Conservation (phyloP, 169 alveolate species). For the Cryptosporidium sp. region DNA sequence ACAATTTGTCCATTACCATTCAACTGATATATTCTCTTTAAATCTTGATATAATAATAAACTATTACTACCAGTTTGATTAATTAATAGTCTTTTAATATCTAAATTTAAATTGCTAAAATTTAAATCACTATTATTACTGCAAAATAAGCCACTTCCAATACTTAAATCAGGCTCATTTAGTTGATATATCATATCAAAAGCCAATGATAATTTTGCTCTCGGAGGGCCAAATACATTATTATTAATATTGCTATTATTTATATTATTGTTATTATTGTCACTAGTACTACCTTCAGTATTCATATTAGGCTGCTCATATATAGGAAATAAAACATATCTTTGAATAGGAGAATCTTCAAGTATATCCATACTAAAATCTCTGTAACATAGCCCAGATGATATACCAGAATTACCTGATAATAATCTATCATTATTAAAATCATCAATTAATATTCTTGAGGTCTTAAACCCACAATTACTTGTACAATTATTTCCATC, state of each 20-base stretch:
- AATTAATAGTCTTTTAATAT: background rate
- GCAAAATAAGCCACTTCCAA: background rate
- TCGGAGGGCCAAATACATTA: conserved; percentile 52
- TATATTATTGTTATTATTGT: background rate
- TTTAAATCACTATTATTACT: background rate
- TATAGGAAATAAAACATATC: conserved; percentile 38
- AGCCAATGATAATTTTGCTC: conserved; percentile 23
- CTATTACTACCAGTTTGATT: background rate
- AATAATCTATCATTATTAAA: background rate
- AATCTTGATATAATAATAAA: background rate
- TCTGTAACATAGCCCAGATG: background rate
- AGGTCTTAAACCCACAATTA: background rate
- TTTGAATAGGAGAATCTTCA: conserved; percentile 23
- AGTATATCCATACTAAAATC: background rate
- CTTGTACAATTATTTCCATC: background rate
- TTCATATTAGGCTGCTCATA: conserved; percentile 52
- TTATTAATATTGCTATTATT: background rate
- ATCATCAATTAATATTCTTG: background rate
- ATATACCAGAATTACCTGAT: background rate
- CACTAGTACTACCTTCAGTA: background rate
- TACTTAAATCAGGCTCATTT: background rate
- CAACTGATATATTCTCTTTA: background rate
- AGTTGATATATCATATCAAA: conserved; percentile 36
- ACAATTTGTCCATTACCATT: background rate
- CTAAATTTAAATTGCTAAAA: background rate